Evolutionary conservation across 306 rosid species (phyloP).

Genomic region (Acmispon strigosus): DNA sequence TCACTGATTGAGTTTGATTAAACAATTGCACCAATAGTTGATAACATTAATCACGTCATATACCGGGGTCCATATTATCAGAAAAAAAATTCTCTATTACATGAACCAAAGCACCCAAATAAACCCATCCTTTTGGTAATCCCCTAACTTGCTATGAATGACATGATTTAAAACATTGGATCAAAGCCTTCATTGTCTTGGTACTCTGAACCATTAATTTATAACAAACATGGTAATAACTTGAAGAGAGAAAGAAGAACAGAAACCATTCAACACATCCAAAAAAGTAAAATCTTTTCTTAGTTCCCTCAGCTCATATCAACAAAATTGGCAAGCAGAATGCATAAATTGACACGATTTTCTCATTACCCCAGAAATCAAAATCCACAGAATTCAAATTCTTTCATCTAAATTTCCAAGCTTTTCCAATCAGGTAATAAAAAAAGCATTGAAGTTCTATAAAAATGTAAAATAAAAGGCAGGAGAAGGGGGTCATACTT

Average conservation of each 20-base stretch:
- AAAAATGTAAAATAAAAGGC: background rate
- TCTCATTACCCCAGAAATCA: slow-evolving; percentile 10
- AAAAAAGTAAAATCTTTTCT: background rate
- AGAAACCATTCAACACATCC: background rate
- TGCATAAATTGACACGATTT: background rate
- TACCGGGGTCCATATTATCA: background rate
- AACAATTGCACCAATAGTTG: background rate
- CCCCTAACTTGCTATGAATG: background rate
- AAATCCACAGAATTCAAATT: background rate
- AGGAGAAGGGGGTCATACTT: slow-evolving; percentile 35
- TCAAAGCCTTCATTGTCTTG: background rate
- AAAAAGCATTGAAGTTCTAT: background rate
- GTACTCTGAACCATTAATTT: slow-evolving; percentile 12
- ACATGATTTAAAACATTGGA: slow-evolving; percentile 4
- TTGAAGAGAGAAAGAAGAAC: background rate
- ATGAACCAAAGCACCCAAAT: slow-evolving; percentile 15
- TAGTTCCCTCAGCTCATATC: slow-evolving; percentile 8
- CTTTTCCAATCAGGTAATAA: slow-evolving; percentile 6
- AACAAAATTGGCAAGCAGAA: slow-evolving; percentile 8
- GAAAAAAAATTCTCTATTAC: background rate
- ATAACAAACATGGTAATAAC: background rate
- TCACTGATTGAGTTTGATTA: background rate
- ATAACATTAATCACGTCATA: background rate
- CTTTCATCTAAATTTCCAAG: background rate
- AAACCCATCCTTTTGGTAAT: background rate